Conservation (phyloP, 768 basidiomycete species). For the Trametes cinnabarina region DNA sequence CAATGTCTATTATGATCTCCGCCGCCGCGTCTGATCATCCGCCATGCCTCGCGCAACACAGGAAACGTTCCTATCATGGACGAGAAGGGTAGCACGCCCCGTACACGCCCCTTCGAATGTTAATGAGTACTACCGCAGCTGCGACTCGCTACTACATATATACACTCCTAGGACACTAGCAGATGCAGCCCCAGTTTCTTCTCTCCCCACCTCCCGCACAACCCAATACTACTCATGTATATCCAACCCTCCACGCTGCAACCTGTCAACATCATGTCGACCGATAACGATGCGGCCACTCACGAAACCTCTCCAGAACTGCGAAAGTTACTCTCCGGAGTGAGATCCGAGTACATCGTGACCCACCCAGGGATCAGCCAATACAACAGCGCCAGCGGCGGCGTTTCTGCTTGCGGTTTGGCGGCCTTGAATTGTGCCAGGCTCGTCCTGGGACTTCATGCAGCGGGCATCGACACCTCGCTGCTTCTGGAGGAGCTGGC, state of each 20-base stretch:
- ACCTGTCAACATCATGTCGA: background rate
- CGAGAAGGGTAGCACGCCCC: background rate
- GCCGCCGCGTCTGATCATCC: no score
- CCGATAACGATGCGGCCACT: background rate
- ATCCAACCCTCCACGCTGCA: background rate
- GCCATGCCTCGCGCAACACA: no score
- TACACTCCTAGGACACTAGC: no score
- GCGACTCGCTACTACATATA: background rate
- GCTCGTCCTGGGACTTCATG: conserved; percentile 41
- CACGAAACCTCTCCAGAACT: background rate
- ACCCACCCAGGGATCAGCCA: conserved; percentile 55
- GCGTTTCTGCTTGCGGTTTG: conserved; percentile 59
- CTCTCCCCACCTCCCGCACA: no score
- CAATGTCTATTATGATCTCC: no score
- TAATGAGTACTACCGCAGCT: background rate
- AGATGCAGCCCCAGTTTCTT: no score
- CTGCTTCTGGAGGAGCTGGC: conserved; percentile 36
- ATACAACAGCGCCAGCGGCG: conserved; percentile 40
- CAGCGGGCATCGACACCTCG: conserved; percentile 28
- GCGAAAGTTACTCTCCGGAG: background rate
- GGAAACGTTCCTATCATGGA: no score
- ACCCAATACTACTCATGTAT: background rate
- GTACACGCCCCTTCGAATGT: background rate
- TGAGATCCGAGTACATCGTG: conserved; percentile 30
- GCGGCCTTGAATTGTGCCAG: conserved; percentile 66